Conservation (phyloP, 1,284 basidiomycete genomes). For the Sporisorium reilianum region DNA sequence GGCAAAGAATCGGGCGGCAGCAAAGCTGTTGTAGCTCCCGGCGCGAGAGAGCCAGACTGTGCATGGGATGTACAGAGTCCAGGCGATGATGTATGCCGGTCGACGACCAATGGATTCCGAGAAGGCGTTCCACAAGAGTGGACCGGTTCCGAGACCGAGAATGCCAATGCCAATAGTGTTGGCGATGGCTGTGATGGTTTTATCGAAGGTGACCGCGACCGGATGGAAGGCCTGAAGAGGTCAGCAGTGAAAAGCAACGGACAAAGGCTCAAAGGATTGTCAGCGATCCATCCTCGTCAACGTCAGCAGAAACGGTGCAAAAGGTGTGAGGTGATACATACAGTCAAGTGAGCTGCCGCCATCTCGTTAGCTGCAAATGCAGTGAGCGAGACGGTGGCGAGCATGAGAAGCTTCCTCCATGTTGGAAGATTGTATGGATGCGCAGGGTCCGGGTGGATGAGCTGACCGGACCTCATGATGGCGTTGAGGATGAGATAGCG, state of each 20-base stretch:
- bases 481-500: no score
- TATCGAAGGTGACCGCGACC: slow-evolving; percentile 56
- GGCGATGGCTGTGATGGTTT: slow-evolving; percentile 60
- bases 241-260: background rate
- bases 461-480: slow-evolving; percentile 33
- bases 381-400: slow-evolving; percentile 56
- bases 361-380: slow-evolving; percentile 66
- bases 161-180: slow-evolving; percentile 69
- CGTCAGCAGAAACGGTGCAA: no score
- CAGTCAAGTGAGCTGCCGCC: slow-evolving; percentile 57
- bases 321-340: slow-evolving; percentile 9
- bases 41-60: slow-evolving; percentile 67
- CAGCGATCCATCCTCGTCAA: background rate
- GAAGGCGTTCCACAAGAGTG: slow-evolving; percentile 63
- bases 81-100: slow-evolving; percentile 68
- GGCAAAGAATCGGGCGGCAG: slow-evolving; percentile 52
- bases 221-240: slow-evolving; percentile 40
- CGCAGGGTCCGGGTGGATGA: slow-evolving; percentile 44
- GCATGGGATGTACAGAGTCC: slow-evolving; percentile 67
- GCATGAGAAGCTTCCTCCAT: slow-evolving; percentile 65
- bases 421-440: slow-evolving; percentile 57
- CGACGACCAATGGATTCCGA: slow-evolving; percentile 65
- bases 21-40: slow-evolving; percentile 46
- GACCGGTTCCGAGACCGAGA: slow-evolving; percentile 70
- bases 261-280: background rate